Base-by-base conservation (phyloP, 2,329 filamentous ascomycete species). In the Aureobasidium sp. region DNA sequence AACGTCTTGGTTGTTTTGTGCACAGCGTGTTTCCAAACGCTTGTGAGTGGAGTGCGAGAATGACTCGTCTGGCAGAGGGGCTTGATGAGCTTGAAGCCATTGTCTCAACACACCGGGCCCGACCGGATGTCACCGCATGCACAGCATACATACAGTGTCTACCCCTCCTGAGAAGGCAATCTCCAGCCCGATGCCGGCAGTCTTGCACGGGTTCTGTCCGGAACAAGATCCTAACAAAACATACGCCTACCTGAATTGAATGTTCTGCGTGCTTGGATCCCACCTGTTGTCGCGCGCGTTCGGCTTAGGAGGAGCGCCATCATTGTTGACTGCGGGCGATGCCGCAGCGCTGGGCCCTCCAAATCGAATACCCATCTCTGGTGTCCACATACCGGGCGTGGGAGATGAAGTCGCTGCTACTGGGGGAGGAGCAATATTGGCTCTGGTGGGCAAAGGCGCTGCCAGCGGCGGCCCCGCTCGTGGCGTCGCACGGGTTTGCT, bases 311-410 rank as follows among this genome's bases (percentile, higher is more conserved):
- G 48, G 22, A 51, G 64, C 65, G 65, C 65, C 61, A 68, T 67
- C 52, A 34, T 65, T 64, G 61, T 66, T 47, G 44, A 63, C 7
- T 12, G 34, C 31, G 27, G 42, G 31, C 12, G 55, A 60, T 51
- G 25, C 44, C 25, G 49, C 58, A 69, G 69, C 29, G 70, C 63
- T 34, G 71, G 41, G 70, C 31, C 77, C 81, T 0, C 84, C 84
- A 73, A 96, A 96, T 62, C 86, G 87, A 68, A 96, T 94, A 0
- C 88, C 89, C 80, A 90, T 87, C 2, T 87, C 86, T 0, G 91
- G 90, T 61, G 84, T 87, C 91, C 91, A 96, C 72, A 89, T 85
- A 7, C 82, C 76, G 68, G 82, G 74, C 65, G 78, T 68, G 3
- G 67, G 63, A 69, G 72, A 17, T 66, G 70, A 45, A 31, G 47